Conservation (phyloP, 164 flowering plant genomes). For the Euptelea pleiosperma region DNA sequence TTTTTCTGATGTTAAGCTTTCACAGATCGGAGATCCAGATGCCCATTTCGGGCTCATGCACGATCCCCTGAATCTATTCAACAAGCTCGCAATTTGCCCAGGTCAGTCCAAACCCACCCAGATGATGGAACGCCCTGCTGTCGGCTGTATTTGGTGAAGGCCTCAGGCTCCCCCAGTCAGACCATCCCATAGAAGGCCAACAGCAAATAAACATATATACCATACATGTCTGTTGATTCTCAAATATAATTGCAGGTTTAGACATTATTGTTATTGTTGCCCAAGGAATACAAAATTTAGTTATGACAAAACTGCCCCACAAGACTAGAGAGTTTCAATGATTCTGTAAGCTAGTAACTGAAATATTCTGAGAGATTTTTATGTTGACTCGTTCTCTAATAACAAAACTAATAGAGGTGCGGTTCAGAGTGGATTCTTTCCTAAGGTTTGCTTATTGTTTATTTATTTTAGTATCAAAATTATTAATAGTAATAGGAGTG, state of each 20-base stretch:
- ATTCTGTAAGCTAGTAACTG: neutral
- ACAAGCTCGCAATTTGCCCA: constrained; percentile 75
- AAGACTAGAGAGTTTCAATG: neutral
- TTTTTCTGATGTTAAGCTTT: constrained; percentile 67
- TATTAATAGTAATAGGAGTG: too few relatives aligned
- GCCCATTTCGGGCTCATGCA: constrained; percentile 78
- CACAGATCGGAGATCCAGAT: constrained; percentile 93
- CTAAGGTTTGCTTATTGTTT: neutral
- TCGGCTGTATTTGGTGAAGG: constrained; percentile 77
- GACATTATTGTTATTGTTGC: constrained; percentile 12
- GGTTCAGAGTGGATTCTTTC: constrained; percentile 3
- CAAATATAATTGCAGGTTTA: constrained; percentile 12
- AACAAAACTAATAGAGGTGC: constrained; percentile 1
- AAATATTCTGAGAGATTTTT: constrained; percentile 6
- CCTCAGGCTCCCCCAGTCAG: constrained; percentile 61
- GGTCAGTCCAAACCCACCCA: constrained; percentile 68
- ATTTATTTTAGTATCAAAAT: too few relatives aligned
- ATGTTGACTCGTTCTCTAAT: neutral
- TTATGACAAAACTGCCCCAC: constrained; percentile 3
- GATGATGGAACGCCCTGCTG: constrained; percentile 84
- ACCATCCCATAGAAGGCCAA: constrained; percentile 21
- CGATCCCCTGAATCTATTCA: constrained; percentile 76
- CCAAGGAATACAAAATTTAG: constrained; percentile 1
- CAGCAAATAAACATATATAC: constrained; percentile 11
- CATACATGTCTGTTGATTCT: constrained; percentile 13